Evolutionary conservation across 768 basidiomycete genomes (phyloP).

Genomic region (Agrocybe pediades): DNA sequence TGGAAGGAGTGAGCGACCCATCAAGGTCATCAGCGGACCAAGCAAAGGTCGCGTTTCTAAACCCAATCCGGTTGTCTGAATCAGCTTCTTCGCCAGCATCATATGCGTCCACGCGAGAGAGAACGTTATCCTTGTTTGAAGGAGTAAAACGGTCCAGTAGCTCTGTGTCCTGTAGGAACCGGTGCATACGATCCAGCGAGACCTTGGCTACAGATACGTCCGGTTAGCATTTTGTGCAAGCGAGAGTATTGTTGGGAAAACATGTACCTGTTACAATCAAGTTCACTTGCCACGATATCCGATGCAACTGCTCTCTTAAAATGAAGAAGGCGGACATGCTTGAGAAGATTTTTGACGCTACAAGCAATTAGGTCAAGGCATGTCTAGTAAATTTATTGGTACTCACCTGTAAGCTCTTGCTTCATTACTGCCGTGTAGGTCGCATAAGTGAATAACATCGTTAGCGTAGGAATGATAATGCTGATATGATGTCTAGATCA

Average conservation of each 20-base stretch:
- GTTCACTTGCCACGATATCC: slow-evolving; percentile 29
- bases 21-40: slow-evolving; percentile 47
- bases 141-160: slow-evolving; percentile 41
- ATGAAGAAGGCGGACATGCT: slow-evolving; percentile 65
- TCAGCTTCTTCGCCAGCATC: slow-evolving; percentile 10
- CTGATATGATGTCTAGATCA: no score
- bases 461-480: slow-evolving; percentile 43
- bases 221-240: no score
- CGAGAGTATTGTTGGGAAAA: no score
- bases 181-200: slow-evolving; percentile 55
- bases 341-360: slow-evolving; percentile 56
- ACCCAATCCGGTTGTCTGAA: slow-evolving; percentile 37
- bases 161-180: slow-evolving; percentile 49
- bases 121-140: neutral
- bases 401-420: slow-evolving; percentile 30
- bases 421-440: slow-evolving; percentile 51
- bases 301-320: slow-evolving; percentile 51
- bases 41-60: slow-evolving; percentile 52
- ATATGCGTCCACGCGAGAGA: neutral
- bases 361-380: neutral
- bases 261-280: slow-evolving; percentile 2
- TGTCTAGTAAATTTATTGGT: neutral
- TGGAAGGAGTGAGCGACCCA: slow-evolving; percentile 39
- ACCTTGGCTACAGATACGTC: slow-evolving; percentile 42
- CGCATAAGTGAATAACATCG: slow-evolving; percentile 65